Percentiles rank a stretch among this genome's conserved stretches.
Conservation (phyloP, 305 asterid genomes). For the Fraxinus baroniana region DNA sequence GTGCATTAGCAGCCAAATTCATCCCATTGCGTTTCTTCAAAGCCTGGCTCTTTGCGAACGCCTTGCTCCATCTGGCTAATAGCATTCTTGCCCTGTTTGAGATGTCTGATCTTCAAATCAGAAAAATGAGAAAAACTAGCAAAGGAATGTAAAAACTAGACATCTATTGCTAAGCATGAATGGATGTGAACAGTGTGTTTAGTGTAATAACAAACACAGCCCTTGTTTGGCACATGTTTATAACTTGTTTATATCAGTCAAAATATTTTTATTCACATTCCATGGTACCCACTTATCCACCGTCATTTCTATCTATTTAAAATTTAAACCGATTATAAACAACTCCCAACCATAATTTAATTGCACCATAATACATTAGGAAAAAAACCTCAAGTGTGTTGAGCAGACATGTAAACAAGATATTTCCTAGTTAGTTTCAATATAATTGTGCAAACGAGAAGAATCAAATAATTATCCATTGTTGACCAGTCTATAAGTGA, state of each 20-base stretch:
- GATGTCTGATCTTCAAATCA: slow-evolving; percentile 88
- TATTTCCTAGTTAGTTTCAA: background rate
- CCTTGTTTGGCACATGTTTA: background rate
- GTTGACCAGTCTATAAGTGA: background rate
- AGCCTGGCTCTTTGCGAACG: slow-evolving; percentile 64
- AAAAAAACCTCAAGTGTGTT: background rate
- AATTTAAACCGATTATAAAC: background rate
- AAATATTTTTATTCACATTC: background rate
- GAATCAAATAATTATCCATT: background rate
- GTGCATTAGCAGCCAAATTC: slow-evolving; percentile 60
- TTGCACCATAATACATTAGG: background rate
- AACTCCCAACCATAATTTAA: background rate
- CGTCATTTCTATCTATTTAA: background rate
- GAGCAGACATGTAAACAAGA: background rate
- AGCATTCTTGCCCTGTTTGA: slow-evolving; percentile 88
- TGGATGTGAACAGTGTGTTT: slow-evolving; percentile 1
- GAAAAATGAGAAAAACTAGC: slow-evolving; percentile 61
- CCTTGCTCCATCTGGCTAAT: slow-evolving; percentile 75
- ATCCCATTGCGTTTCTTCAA: slow-evolving; percentile 51
- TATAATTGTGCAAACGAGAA: background rate
- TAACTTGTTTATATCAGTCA: background rate
- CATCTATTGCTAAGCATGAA: background rate
- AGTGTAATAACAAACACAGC: background rate
- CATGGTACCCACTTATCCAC: background rate
- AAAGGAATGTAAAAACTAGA: slow-evolving; percentile 6